Base-by-base conservation (phyloP, 163 green algal species). In the Scenedesmus sp. region DNA sequence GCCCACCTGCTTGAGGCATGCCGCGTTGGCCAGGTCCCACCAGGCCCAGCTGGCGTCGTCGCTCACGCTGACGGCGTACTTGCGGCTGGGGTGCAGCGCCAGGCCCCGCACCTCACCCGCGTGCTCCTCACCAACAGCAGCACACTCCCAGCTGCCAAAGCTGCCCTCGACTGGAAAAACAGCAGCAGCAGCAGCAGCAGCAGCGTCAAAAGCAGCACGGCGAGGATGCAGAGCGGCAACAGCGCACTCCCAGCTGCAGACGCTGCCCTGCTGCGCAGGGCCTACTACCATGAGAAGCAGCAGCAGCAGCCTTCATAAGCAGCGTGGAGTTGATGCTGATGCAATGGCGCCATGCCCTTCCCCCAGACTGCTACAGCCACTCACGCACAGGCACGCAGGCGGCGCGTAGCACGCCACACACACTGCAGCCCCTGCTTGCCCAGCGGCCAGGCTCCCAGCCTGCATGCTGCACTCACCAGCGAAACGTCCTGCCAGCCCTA, bases 31-130 rank as follows among this genome's bases (percentile, higher is more conserved):
- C 13, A 98, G 49, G 85, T 99, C 98, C 84, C 96, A 97, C 90
- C 97, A 98, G 30, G 84, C 93, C 97, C 98, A 99, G 1, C 93
- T 97, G 44, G 94, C 95, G 89, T 99, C 98, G 20, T 90, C 78
- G 16, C 94, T 97, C 0, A 95, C 97, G 0, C 95, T 97, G 20
- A 99, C 94, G 37, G 98, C 96, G 93, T 98, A 99, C 43, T 92
- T 89, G 51, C 91, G 83, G 53, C 94, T 96, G 24, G 97, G 94
- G 92, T 99, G 97, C 93, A 96, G 70, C 1, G 93, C 94, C 46
- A 99, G 86, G 43, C 93, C 95, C 18, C 96, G 95, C 16, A 97
- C 95, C 61, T 96, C 96, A 13, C 73, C 93, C 18, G 76, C 91
- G 93, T 99, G 97, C 16, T 98, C 95, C 20, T 83, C 89, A 16